A percentile compares a stretch with the other conserved stretches of the same genome.
phyloP scores from a whole-genome alignment of 225 moss, liverwort and hornwort species.

The Asterella californica region DNA sequence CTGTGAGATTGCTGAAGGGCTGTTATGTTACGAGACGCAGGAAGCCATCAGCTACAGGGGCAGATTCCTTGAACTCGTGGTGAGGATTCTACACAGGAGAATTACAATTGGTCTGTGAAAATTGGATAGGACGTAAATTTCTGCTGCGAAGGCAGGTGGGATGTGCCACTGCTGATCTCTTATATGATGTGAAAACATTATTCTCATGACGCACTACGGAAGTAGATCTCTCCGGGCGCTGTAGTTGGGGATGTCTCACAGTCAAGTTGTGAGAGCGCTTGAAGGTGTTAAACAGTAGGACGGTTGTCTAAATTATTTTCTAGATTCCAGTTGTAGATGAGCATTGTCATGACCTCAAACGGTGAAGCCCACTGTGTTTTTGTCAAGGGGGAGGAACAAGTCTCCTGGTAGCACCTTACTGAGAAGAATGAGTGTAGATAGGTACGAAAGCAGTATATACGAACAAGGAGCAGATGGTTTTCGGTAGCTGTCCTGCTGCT shows the following conservation, averaged over 20 bases:
- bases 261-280: not conserved
- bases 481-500: not conserved
- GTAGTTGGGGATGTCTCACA: not conserved
- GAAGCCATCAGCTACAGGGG: not conserved
- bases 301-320: not conserved
- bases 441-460: not conserved
- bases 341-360: not conserved
- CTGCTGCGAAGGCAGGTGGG: not conserved
- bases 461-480: not conserved
- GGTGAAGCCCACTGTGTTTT: not conserved
- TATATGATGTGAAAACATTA: not conserved
- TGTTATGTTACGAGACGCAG: not conserved
- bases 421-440: conserved; percentile 6
- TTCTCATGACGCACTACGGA: not conserved
- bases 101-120: not conserved
- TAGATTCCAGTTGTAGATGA: not conserved
- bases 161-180: not conserved
- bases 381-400: not conserved
- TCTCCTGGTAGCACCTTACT: not conserved
- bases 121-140: not conserved
- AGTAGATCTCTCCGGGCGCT: not conserved
- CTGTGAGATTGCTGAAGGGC: not conserved
- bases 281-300: not conserved
- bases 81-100: not conserved
- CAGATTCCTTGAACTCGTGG: not conserved